Conservation (phyloP, 208 protist genomes). For the Leishmania lainsoni region DNA sequence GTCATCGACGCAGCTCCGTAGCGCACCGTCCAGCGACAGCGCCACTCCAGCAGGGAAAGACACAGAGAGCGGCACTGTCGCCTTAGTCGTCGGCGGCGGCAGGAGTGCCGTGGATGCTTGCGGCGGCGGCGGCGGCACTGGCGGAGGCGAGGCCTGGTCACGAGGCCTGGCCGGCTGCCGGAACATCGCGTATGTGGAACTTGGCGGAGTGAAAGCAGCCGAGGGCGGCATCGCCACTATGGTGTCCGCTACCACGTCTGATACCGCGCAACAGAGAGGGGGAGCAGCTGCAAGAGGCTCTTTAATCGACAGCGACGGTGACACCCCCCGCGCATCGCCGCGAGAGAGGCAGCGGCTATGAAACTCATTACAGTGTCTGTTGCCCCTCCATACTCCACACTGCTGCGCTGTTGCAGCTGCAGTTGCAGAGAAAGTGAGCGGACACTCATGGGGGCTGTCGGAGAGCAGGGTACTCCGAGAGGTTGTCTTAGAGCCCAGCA, state of each 20-base stretch:
- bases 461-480: neutral
- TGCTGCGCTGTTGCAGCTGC: neutral
- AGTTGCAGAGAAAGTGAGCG: neutral
- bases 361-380: neutral
- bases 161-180: neutral
- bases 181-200: neutral
- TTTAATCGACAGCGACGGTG: neutral
- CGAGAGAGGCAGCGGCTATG: neutral
- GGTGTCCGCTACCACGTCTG: neutral
- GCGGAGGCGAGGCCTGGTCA: neutral
- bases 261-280: neutral
- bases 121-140: neutral
- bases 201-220: neutral
- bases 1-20: neutral
- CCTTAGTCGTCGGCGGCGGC: neutral
- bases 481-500: neutral
- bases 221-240: too few relatives aligned
- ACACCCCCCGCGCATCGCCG: neutral
- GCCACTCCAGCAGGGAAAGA: neutral
- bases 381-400: neutral
- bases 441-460: neutral
- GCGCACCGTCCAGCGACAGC: neutral
- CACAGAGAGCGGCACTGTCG: neutral
- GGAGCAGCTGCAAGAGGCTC: neutral
- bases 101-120: neutral